A percentile compares a stretch with the other conserved stretches of the same genome.
phyloP scores from a whole-genome alignment of 2,329 filamentous ascomycete genomes.

The Metarhizium album region DNA sequence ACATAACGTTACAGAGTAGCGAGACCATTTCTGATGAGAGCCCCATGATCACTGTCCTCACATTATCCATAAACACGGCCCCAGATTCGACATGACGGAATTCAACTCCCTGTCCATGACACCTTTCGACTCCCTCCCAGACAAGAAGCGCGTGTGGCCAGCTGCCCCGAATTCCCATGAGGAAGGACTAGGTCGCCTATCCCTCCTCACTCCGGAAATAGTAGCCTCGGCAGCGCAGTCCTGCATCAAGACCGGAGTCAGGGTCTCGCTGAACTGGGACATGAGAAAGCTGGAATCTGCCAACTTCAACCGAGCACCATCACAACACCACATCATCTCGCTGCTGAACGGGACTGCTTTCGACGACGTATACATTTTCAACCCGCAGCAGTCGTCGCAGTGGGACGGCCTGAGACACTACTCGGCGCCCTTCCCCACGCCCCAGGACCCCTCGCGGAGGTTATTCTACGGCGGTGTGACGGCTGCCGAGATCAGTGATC shows the following conservation, averaged over 20 bases:
- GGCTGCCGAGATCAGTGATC: constrained; percentile 32
- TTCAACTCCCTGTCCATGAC: background rate
- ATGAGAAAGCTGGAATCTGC: constrained; percentile 44
- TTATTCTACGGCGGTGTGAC: constrained; percentile 40
- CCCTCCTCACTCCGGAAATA: constrained; percentile 41
- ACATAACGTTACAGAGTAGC: no score
- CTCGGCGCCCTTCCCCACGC: constrained; percentile 27
- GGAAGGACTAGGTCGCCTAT: constrained; percentile 41
- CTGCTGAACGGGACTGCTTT: constrained; percentile 35
- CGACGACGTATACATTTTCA: constrained; percentile 39
- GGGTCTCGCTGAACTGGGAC: constrained; percentile 44
- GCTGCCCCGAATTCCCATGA: constrained; percentile 32
- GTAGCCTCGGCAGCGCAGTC: constrained; percentile 33
- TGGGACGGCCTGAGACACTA: constrained; percentile 43
- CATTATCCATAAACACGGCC: background rate
- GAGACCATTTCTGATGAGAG: background rate
- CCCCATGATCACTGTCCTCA: background rate
- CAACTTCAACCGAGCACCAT: constrained; percentile 39
- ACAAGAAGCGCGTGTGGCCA: constrained; percentile 37
- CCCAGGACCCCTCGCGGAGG: constrained; percentile 20
- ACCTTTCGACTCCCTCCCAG: constrained; percentile 29
- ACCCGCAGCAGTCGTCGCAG: constrained; percentile 39
- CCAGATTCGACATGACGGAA: background rate
- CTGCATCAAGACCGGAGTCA: constrained; percentile 38
- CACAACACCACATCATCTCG: constrained; percentile 38